A percentile compares a stretch with the other conserved stretches of the same genome.
These are phyloP conservation scores for Rhizopus microsporus DNA, from an alignment of 371 early-diverging fungal genomes.

Conservation along the genomic window DNA sequence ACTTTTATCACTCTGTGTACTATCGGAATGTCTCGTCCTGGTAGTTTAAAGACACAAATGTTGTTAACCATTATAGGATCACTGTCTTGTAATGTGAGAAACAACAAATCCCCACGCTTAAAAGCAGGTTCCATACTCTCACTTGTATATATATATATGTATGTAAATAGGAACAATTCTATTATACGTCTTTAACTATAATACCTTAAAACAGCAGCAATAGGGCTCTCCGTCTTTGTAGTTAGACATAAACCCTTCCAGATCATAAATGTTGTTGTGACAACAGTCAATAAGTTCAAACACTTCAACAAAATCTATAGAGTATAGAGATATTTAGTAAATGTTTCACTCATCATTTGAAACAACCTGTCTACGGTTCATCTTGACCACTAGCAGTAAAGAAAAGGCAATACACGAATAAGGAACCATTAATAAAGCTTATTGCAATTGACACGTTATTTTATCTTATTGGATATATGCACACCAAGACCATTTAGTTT, in stretches of 20 bases:
- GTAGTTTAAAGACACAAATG: constrained; percentile 95
- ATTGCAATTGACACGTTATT: too few species aligned
- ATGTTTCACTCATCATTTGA: too few species aligned
- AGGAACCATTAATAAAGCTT: too few species aligned
- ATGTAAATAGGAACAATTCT: not conserved
- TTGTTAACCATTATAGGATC: constrained; percentile 88
- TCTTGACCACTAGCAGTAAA: too few species aligned
- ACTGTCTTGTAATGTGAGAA: constrained; percentile 71
- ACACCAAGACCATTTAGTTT: too few species aligned
- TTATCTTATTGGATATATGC: too few species aligned
- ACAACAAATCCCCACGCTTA: constrained; percentile 95
- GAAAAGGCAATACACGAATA: too few species aligned
- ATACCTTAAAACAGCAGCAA: constrained; percentile 95
- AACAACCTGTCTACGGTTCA: too few species aligned
- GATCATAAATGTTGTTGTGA: constrained; percentile 93
- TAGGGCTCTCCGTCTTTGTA: constrained; percentile 95
- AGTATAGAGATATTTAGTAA: too few species aligned
- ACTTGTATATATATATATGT: constrained; percentile 44
- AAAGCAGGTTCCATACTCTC: constrained; percentile 99
- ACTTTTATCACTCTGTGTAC: constrained; percentile 96
- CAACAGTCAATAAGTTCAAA: constrained; percentile 82
- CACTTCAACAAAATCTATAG: constrained; percentile 61
- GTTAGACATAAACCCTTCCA: constrained; percentile 92
- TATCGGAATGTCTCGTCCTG: constrained; percentile 94
- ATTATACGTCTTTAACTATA: not conserved